Evolutionary conservation across 2,329 filamentous ascomycete species (phyloP), one percentile per base, ranked within the genome.

Genomic region (Rosellinia necatrix): DNA sequence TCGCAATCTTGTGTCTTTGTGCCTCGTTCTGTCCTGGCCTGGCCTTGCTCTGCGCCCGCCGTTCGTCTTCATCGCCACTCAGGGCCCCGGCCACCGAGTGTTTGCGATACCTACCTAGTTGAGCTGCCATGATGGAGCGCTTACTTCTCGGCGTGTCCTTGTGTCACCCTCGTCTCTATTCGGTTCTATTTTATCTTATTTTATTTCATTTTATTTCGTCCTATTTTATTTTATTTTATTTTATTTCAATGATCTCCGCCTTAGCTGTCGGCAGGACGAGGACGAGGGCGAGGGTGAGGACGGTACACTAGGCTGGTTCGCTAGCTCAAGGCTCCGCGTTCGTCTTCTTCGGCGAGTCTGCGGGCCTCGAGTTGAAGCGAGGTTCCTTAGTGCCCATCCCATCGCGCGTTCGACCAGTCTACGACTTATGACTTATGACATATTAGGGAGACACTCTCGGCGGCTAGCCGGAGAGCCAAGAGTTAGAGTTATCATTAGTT

Each of bases 121-220:
- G 34, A 56, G 57, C 25, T 37, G 30, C 37, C 19, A 53, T 51
- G 46, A 50, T 47, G 38, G 54, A 19, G 27, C 38, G 49, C 41
- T 50, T 43, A 49, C 62, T 61, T 65, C 54, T 64, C 60, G 58
- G 60, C 43, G 24, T 29, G 40, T 58, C 42, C 43, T 43, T 50
- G 49, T 57, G 58, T 51, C 46, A 56, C 49, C 48, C 43, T 49
- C 38, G 42, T 38, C 43, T 49, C 35, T 34, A 41, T 49, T 37
- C 22, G n/a, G 34, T 35, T 29, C 21, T 24, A 37, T n/a, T n/a
- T n/a, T n/a, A n/a, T n/a, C n/a, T n/a, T n/a, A n/a, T n/a, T n/a
- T n/a, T n/a, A n/a, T n/a, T n/a, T n/a, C n/a, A n/a, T n/a, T n/a
- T n/a, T n/a, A n/a, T n/a, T n/a, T n/a, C n/a, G n/a, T n/a, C n/a